Evolutionary conservation across 1,284 basidiomycete species (phyloP), one percentile per base, ranked within the genome.

Genomic region (Cystobasidium pallidum): DNA sequence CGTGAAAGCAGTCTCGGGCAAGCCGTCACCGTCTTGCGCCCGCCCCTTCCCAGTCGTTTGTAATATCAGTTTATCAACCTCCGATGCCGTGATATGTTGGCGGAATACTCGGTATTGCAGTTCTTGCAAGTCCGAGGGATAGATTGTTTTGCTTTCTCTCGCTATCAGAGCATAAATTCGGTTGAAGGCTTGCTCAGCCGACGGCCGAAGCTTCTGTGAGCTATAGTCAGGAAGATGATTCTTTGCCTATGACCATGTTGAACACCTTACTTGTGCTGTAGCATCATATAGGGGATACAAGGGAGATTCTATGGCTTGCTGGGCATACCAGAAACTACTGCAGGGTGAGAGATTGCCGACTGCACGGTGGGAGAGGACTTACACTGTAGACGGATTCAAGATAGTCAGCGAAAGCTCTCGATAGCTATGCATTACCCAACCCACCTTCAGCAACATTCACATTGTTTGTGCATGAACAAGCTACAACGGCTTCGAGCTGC

Each of bases 301-400:
- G 15, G 68, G 68, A 28, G 24, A 52, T 28, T 39, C 47, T 21
- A 64, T 55, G 11, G 68, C 68, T 57, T 71, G 41, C 36, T 71
- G 68, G 36, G 52, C 61, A 13, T 54, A n/a, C 68, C 68, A 71
- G 39, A 71, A 71, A 3, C 43, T 51, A 62, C 45, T 32, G 26
- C 39, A 32, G n/a, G n/a, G n/a, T n/a, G n/a, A n/a, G n/a, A n/a
- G n/a, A n/a, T n/a, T n/a, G n/a, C n/a, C n/a, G n/a, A n/a, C n/a
- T n/a, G n/a, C n/a, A n/a, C n/a, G n/a, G n/a, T n/a, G n/a, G n/a
- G n/a, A 26, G 10, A 43, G 32, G 36, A 36, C 36, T 32, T 34
- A 51, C 62, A 51, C 62, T 64, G n/a, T 24, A 51, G n/a, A 17
- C 8, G 11, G 15, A 19, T 3, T 8, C 8, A 45, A 45, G 11